A percentile compares a stretch with the other conserved stretches of the same genome.
phyloP scores from a whole-genome alignment of 2,329 filamentous ascomycete genomes.

The Colletotrichum cordylinicola region DNA sequence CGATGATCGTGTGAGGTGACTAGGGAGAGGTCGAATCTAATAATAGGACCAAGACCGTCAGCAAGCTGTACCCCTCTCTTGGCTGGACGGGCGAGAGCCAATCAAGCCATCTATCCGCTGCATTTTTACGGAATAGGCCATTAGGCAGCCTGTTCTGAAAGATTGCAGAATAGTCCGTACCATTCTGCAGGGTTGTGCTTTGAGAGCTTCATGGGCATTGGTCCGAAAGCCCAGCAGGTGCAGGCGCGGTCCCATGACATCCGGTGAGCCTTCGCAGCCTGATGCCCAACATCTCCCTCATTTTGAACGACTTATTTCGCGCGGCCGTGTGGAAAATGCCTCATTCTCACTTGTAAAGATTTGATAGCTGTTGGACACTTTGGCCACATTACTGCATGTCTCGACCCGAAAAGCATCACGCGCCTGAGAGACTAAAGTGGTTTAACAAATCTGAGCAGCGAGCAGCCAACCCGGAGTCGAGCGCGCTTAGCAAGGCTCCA shows the following conservation, averaged over 20 bases:
- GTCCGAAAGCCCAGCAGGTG: background rate
- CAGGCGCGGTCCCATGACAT: background rate
- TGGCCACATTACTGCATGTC: background rate
- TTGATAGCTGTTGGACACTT: background rate
- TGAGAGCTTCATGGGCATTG: background rate
- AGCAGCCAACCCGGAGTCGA: background rate
- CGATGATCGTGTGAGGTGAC: background rate
- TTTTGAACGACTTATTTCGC: background rate
- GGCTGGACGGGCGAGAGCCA: background rate
- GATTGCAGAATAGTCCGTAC: background rate
- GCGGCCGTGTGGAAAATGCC: background rate
- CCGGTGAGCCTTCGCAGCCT: background rate
- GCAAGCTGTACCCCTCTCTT: background rate
- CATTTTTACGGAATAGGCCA: no score
- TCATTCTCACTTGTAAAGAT: background rate
- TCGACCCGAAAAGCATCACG: background rate
- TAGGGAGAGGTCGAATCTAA: background rate
- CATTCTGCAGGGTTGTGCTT: background rate
- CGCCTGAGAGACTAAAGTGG: background rate
- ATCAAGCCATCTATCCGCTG: background rate
- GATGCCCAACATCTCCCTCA: background rate
- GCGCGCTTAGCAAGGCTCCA: background rate
- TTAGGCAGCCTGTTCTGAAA: background rate
- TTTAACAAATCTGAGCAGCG: background rate
- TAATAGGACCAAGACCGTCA: background rate